Base-by-base conservation (phyloP, 2,329 filamentous ascomycete genomes). In the Aspergillus fumigatiaffinis region DNA sequence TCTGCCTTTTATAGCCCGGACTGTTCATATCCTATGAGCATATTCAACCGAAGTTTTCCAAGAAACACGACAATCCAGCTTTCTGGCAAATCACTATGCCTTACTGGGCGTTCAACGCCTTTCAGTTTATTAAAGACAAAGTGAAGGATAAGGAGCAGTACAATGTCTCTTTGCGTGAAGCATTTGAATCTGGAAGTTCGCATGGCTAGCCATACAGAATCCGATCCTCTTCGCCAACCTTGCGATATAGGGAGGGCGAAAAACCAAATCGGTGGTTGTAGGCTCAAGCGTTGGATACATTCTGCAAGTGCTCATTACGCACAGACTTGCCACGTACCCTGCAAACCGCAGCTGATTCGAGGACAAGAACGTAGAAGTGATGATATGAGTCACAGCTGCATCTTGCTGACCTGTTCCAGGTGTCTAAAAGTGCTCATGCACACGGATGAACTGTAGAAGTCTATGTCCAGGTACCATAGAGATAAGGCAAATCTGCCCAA, bases 21-120 rank as follows among this genome's bases (percentile, higher is more conserved):
- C 28, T 28, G 51, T 57, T n/a, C 51, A n/a, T n/a, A n/a, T n/a
- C n/a, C n/a, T n/a, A n/a, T 46, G 60, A 69, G 14, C 50, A 66
- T 20, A 66, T 71, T 21, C 68, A 68, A 48, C 63, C 59, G 32
- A 59, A 44, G 48, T 61, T 68, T 20, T 62, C 60, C 10, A 62
- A 57, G 23, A n/a, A 35, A 38, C 63, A 67, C 21, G 50, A 61
- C 8, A 54, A 63, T 35, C 29, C 53, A 3, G 54, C 53, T 1
- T 68, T 63, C 52, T 66, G 55, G 46, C 14, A 3, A 3, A 62
- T 66, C 29, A 63, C 59, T 20, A 61, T 62, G 53, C 49, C 55
- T 26, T 68, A 64, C 48, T 68, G 61, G 66, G 59, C 62, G 21
- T 42, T 60, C 21, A 44, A 62, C 48, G 53, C 60, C 4, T 50